Base-by-base conservation (phyloP, 2,329 filamentous ascomycete genomes). In the Thelonectria blattea region DNA sequence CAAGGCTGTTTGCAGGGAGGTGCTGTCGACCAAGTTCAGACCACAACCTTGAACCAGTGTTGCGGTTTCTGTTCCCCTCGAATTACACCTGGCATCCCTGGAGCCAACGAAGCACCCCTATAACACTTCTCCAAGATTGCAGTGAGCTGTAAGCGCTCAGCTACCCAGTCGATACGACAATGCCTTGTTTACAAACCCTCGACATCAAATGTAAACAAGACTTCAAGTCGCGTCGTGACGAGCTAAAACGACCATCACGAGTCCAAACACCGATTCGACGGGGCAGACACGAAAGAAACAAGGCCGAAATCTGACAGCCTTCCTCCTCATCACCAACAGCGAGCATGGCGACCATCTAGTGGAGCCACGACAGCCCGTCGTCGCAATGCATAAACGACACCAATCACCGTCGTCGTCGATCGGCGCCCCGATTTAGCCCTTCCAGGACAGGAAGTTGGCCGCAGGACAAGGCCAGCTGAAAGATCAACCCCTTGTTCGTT, bases 291-390 rank as follows among this genome's bases (percentile, higher is more conserved):
- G 22, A n/a, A n/a, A n/a, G 65, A 61, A 37, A 53, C 22, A 43
- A 54, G 46, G 43, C 12, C 61, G 56, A 61, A 63, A 56, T 56
- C 60, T 24, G 50, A 27, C 45, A 24, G 34, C 52, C 37, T 60
- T 49, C 27, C 27, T 30, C 27, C 48, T 52, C 59, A 51, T 57
- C 48, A 39, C 37, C 49, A 12, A 43, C 37, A 37, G 32, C 34
- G 39, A 20, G 24, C 39, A 45, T 46, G 14, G 49, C 43, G 15
- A 3, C 9, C 24, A 32, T 66, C 54, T 27, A 71, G 62, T 70
- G 68, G 68, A 64, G 64, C 68, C 68, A 70, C 68, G 68, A 69
- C 68, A 70, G 45, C 56, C n/a, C 52, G 12, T 50, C 15, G 15
- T 52, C 30, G 34, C 34, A 27, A 62, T 62, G 62, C 65, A 68